These are phyloP conservation scores for Populus simonii DNA, from an alignment of 345 rosid species.

Conservation along the genomic window DNA sequence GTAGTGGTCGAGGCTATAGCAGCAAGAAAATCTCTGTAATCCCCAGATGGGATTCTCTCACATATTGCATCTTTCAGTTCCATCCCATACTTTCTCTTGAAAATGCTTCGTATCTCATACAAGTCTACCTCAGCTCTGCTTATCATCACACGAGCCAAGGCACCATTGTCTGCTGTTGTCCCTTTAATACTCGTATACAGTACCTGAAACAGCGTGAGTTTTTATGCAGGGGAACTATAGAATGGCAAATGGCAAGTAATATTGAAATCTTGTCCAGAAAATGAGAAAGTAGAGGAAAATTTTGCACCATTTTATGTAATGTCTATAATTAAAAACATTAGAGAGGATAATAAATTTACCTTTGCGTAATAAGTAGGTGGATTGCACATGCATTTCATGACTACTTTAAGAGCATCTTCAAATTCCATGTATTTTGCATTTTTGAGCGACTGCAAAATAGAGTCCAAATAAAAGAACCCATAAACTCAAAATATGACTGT, in stretches of 20 bases:
- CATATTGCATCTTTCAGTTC: slow-evolving; percentile 45
- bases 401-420: slow-evolving; percentile 41
- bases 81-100: slow-evolving; percentile 39
- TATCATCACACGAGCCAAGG: slow-evolving; percentile 41
- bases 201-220: slow-evolving; percentile 22
- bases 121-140: slow-evolving; percentile 56
- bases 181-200: slow-evolving; percentile 38
- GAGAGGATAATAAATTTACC: slow-evolving; percentile 26
- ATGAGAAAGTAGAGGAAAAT: no score
- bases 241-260: no score
- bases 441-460: slow-evolving; percentile 38
- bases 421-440: slow-evolving; percentile 35
- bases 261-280: no score
- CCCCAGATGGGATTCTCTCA: slow-evolving; percentile 38
- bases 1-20: slow-evolving; percentile 27
- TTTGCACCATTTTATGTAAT: no score
- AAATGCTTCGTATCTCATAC: slow-evolving; percentile 39
- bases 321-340: no score
- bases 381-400: slow-evolving; percentile 47
- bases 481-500: no score
- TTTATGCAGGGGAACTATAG: no score
- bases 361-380: slow-evolving; percentile 51
- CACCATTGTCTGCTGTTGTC: slow-evolving; percentile 22
- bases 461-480: not conserved
- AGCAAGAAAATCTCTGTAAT: slow-evolving; percentile 54